Percentiles rank a stretch among this genome's conserved stretches.
Conservation (phyloP, 1,139 yeast species). For the Pichia sp. region DNA sequence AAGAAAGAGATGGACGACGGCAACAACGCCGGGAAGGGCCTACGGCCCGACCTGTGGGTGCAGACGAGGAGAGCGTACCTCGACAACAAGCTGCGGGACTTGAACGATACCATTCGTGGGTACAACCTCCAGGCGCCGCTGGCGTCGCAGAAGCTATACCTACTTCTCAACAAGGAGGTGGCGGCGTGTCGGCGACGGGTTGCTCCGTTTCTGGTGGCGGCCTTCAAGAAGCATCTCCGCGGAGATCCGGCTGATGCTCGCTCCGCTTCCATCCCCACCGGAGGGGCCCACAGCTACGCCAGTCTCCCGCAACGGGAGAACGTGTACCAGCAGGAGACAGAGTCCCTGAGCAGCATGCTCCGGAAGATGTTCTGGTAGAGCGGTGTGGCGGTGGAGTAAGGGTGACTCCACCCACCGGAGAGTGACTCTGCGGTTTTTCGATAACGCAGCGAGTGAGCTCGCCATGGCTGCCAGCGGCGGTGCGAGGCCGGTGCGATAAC, state of each 20-base stretch:
- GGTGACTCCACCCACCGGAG: no score
- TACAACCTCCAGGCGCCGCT: conserved; percentile 82
- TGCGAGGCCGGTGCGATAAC: background rate
- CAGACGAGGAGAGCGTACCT: conserved; percentile 38
- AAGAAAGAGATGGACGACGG: conserved; percentile 13
- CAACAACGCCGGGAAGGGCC: conserved; percentile 16
- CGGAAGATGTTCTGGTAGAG: conserved; percentile 13
- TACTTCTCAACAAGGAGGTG: conserved; percentile 52
- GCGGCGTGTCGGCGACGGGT: conserved; percentile 35
- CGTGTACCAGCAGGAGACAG: conserved; percentile 29
- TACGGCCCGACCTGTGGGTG: conserved; percentile 38
- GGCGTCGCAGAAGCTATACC: conserved; percentile 65
- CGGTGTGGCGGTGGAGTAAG: no score
- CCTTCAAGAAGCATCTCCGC: conserved; percentile 22
- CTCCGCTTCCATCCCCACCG: background rate
- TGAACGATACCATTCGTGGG: conserved; percentile 62
- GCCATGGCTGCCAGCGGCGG: background rate
- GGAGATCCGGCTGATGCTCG: conserved; percentile 12
- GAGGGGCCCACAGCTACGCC: conserved; percentile 13
- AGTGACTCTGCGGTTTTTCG: no score
- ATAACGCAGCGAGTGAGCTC: no score
- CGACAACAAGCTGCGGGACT: conserved; percentile 40
- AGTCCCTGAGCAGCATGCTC: conserved; percentile 29
- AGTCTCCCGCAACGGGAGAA: conserved; percentile 25
- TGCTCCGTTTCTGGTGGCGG: conserved; percentile 26